Evolutionary conservation across 2,329 filamentous ascomycete genomes (phyloP).

Genomic region (Phaeosphaeria sp.): DNA sequence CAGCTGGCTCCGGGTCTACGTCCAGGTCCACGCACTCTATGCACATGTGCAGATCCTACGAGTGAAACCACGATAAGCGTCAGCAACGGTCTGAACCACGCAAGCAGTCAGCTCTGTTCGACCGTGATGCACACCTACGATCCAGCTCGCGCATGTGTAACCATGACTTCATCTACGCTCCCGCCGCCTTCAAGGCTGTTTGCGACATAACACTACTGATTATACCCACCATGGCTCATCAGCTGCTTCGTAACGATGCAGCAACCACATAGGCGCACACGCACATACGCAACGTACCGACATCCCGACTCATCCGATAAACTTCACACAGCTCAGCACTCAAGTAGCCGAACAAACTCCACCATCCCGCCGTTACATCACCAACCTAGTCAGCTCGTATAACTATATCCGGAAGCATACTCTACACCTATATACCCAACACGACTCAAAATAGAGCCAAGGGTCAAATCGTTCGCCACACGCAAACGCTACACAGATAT

Average conservation of each 20-base stretch:
- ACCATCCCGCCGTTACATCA: background rate
- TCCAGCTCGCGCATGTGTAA: background rate
- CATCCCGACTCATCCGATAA: background rate
- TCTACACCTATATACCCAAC: background rate
- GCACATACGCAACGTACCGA: too few species aligned
- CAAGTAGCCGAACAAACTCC: background rate
- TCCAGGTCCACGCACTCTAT: background rate
- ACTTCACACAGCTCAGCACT: background rate
- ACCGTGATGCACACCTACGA: background rate
- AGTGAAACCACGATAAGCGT: background rate
- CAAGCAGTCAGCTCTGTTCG: background rate
- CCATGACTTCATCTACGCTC: background rate
- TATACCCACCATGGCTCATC: background rate
- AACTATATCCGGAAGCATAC: background rate
- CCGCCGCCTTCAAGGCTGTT: background rate
- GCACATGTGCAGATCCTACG: background rate
- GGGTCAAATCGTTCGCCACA: background rate
- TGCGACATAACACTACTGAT: background rate
- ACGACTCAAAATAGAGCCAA: background rate
- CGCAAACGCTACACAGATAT: background rate
- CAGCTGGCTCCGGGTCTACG: background rate
- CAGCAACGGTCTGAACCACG: background rate
- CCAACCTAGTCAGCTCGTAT: background rate
- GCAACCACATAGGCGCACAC: background rate
- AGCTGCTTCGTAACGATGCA: background rate